phyloP scores from a whole-genome alignment of 129 eudicot genomes.

The Tagetes erecta region DNA sequence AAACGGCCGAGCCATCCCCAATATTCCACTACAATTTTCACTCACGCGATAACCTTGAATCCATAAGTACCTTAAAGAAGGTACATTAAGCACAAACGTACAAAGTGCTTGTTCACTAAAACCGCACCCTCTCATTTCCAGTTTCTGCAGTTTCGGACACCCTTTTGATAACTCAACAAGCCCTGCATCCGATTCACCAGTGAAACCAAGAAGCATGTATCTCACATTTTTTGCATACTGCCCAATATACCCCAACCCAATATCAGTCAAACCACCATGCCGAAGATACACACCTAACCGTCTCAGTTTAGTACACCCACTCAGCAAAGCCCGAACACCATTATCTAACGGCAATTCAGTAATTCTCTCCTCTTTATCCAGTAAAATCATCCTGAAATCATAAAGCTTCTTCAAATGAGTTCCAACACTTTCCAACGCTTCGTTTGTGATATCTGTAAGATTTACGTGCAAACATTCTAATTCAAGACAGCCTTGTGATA shows the following conservation, averaged over 20 bases:
- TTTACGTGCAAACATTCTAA: slow-evolving; percentile 73
- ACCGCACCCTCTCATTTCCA: slow-evolving; percentile 72
- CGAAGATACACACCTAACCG: slow-evolving; percentile 77
- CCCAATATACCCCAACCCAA: slow-evolving; percentile 67
- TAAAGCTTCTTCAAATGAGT: slow-evolving; percentile 56
- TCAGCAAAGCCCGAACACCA: slow-evolving; percentile 69
- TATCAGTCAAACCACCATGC: slow-evolving; percentile 69
- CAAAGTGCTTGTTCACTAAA: slow-evolving; percentile 74
- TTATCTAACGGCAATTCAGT: slow-evolving; percentile 81
- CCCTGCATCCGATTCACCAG: slow-evolving; percentile 75
- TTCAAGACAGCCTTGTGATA: slow-evolving; percentile 66
- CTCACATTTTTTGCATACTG: slow-evolving; percentile 54
- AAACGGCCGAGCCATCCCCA: slow-evolving; percentile 72
- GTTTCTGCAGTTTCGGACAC: slow-evolving; percentile 70
- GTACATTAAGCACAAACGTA: slow-evolving; percentile 46
- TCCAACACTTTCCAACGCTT: slow-evolving; percentile 60
- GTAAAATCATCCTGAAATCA: slow-evolving; percentile 71
- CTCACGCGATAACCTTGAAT: slow-evolving; percentile 67
- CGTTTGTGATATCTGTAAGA: slow-evolving; percentile 72
- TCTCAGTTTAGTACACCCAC: slow-evolving; percentile 56
- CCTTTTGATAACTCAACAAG: slow-evolving; percentile 71
- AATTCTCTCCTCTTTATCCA: slow-evolving; percentile 55
- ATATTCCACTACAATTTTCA: slow-evolving; percentile 41
- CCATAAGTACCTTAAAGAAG: slow-evolving; percentile 81
- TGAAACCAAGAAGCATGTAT: slow-evolving; percentile 85